Evolutionary conservation across 108 stramenopile genomes (phyloP), one percentile per base, ranked within the genome.

Genomic region (Discostella stelligeroides): DNA sequence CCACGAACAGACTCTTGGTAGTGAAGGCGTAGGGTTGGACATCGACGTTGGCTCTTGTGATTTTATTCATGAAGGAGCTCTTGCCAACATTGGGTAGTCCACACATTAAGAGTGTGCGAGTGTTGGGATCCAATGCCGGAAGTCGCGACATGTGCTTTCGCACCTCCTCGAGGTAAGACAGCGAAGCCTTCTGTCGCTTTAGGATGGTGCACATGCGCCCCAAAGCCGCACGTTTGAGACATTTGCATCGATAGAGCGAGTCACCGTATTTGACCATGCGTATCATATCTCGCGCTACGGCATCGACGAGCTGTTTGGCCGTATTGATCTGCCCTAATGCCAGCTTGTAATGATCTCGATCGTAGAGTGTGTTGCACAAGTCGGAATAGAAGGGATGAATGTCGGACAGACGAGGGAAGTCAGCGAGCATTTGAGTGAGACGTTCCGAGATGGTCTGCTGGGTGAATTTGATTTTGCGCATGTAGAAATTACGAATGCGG

Each of bases 301-400:
- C 82, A 66, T 95, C 95, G 20, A 97, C 87, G 7, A 98, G 80
- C 46, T 91, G 92, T 57, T 96, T 92, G 75, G 96, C 95, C 21
- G 95, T 96, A 81, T 98, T 98, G 70, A 98, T 84, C 81, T 98
- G 99, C 23, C 99, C 99, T 12, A 99, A 86, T 1, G 99, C 99
- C 25, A 99, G 88, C 81, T 99, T 99, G 95, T 98, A 99, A 82
- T 99, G 99, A 85, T 99, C 98, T 11, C 96, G 86, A 73, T 99
- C 99, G 75, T 99, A 99, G 28, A 99, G 83, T 18, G 98, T 97
- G 86, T 98, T 98, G 63, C 97, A 96, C 34, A 99, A 92, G 82
- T 99, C 99, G n/a, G 96, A 95, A 79, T 98, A 98, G 76, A 99
- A 99, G 17, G 99, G 99, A 75, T 99, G 99, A 65, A 99, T 96